Evolutionary conservation across 768 basidiomycete species (phyloP), one percentile per base, ranked within the genome.

Genomic region (Amanita jacksonii): DNA sequence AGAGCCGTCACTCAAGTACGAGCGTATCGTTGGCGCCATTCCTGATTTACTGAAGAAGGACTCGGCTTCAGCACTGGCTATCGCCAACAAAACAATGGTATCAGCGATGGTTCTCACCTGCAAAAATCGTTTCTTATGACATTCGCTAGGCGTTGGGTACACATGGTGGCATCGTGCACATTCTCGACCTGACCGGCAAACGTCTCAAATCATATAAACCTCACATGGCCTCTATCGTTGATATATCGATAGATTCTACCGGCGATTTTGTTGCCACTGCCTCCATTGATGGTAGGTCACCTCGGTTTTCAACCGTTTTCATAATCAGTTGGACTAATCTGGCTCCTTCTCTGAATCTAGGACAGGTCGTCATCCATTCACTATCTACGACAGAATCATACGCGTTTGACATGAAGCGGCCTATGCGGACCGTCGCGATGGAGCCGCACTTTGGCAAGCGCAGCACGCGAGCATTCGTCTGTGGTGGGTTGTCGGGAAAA

Each of bases 211-310:
- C 88, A 1, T 96, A 81, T 62, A 83, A 90, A 55, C 88, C 86
- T 1, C 96, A 99, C 56, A 68, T 78, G 25, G 93, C 93, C 0
- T 88, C 88, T 8, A 70, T 98, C 44, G 76, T 79, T 46, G 91
- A 91, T 57, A 81, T 98, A 28, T 76, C 74, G 38, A 72, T 98
- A 55, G 93, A 97, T 57, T 66, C 71, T 43, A 85, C 84, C 0
- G 81, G 77, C 24, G 91, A 96, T 46, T 97, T 91, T 54, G 76
- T 98, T 5, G 91, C 83, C 1, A 92, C 90, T 5, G 85, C 93
- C 0, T 91, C 90, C 3, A 79, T 94, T 50, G 94, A 99, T 62
- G 94, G 94, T 89, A 60, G 64, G 76, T 55, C 9, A 19, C 20
- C n/a, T 30, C 34, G 6, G 5, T 28, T 31, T 39, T 28, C 23